A percentile compares a stretch with the other conserved stretches of the same genome.
These are phyloP conservation scores for Ilyonectria sp. DNA, from an alignment of 2,329 filamentous ascomycete species.

Conservation along the genomic window DNA sequence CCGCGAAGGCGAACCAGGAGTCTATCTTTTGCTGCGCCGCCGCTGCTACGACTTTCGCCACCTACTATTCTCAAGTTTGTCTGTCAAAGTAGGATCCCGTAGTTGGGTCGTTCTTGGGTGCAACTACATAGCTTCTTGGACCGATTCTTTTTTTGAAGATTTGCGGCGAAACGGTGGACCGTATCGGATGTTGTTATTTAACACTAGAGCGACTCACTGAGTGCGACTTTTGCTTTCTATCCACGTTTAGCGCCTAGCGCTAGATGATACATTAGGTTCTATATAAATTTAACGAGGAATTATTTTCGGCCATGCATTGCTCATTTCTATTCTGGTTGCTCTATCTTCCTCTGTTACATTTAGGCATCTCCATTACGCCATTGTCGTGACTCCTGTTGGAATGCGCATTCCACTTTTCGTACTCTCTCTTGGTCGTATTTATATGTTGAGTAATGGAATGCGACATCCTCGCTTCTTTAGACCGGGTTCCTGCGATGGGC, in stretches of 20 bases:
- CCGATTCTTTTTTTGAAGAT: background rate
- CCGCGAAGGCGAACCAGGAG: constrained; percentile 34
- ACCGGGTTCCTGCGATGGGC: too few relatives aligned
- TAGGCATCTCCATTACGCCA: too few relatives aligned
- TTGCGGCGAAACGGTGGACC: background rate
- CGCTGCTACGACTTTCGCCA: constrained; percentile 27
- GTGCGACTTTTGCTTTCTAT: background rate
- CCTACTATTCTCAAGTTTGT: constrained; percentile 36
- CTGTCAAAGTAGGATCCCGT: constrained; percentile 25
- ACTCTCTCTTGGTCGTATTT: too few relatives aligned
- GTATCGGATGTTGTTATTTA: background rate
- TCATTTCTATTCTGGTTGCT: too few relatives aligned
- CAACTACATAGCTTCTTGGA: background rate
- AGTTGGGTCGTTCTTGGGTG: background rate
- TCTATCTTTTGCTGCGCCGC: constrained; percentile 34
- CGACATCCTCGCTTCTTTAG: too few relatives aligned
- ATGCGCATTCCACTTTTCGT: too few relatives aligned
- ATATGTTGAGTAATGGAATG: too few relatives aligned
- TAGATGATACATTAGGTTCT: background rate
- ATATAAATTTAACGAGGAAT: background rate
- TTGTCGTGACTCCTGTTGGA: too few relatives aligned
- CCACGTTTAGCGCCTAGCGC: background rate
- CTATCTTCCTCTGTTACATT: too few relatives aligned
- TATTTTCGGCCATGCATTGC: background rate
- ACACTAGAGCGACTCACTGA: background rate